Evolutionary conservation across 1,284 basidiomycete genomes (phyloP), one percentile per base, ranked within the genome.

Genomic region (Ceratobasidium sp.): DNA sequence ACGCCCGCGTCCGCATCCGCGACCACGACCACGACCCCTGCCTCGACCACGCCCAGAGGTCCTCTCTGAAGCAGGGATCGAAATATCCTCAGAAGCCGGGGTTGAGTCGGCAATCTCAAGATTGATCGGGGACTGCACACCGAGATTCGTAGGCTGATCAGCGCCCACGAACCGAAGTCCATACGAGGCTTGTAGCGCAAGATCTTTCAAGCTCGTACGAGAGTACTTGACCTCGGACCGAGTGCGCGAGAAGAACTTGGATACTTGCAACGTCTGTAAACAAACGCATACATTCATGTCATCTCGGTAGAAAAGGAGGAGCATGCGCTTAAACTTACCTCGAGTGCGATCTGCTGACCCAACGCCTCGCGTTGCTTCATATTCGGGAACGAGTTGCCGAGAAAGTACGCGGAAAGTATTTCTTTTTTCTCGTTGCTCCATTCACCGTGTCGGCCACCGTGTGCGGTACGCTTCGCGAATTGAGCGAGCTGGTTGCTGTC

Each of bases 341-440:
- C 68, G 39, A 71, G 54, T 13, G 20, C 54, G 13, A 71, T 37
- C 33, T 71, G 68, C 15, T 28, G 54, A 17, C 69, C 69, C 11
- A 73, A 23, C 6, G 56, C 69, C 26, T 61, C 42, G 17, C 69
- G 69, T 45, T 63, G 56, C 17, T n/a, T 37, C 69, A 73, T 73
- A 37, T 61, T 61, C 56, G 69, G 69, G 15, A 61, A 73, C 58
- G 69, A 73, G 31, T 73, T 49, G 31, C 56, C 45, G 17, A 73
- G 31, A 63, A 61, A 73, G 26, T 73, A 73, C 2, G 69, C 69
- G 31, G 35, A 61, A 20, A 73, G 58, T 20, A 73, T 45, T 6
- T 63, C 69, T 58, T 73, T 73, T 23, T 73, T 73, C 47, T 73
- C 69, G 11, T 56, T 28, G n/a, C 17, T 73, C 69, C 69, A 73